Percentiles rank a stretch among this genome's conserved stretches.
phyloP scores from a whole-genome alignment of 306 rosid species.

The Myrica gale region DNA sequence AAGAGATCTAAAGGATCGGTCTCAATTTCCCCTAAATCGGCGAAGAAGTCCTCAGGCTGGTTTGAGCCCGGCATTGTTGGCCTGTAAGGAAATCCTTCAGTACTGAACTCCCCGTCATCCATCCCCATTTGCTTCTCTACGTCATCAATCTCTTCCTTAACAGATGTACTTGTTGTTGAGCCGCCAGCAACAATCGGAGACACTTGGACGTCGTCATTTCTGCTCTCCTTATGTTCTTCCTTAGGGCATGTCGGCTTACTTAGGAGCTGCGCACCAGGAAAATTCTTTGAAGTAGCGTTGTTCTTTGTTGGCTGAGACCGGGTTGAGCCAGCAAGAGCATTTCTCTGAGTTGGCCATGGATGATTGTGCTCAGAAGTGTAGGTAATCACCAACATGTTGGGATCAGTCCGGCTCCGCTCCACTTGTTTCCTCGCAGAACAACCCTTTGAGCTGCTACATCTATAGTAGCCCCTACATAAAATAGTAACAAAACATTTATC shows the following conservation, averaged over 20 bases:
- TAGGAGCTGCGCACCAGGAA: slow-evolving; percentile 18
- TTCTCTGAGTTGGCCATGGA: slow-evolving; percentile 97
- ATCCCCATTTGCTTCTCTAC: slow-evolving; percentile 44
- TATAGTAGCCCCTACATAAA: slow-evolving; percentile 69
- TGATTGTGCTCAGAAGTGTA: slow-evolving; percentile 97
- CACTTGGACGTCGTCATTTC: slow-evolving; percentile 32
- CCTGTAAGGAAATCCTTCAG: slow-evolving; percentile 43
- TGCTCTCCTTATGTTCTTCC: slow-evolving; percentile 41
- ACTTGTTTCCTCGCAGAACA: slow-evolving; percentile 93
- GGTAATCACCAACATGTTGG: slow-evolving; percentile 91
- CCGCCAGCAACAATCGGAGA: slow-evolving; percentile 30
- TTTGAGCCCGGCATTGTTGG: slow-evolving; percentile 39
- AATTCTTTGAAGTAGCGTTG: slow-evolving; percentile 27
- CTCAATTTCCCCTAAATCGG: slow-evolving; percentile 69
- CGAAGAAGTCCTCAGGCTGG: slow-evolving; percentile 54
- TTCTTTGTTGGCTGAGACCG: slow-evolving; percentile 61
- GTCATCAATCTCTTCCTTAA: slow-evolving; percentile 59
- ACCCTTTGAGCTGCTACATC: slow-evolving; percentile 97
- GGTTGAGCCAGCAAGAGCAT: slow-evolving; percentile 86
- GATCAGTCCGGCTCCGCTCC: slow-evolving; percentile 84
- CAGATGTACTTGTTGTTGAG: slow-evolving; percentile 31
- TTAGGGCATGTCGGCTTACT: slow-evolving; percentile 38
- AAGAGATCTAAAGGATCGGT: slow-evolving; percentile 58
- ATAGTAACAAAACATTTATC: not conserved
- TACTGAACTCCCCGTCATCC: slow-evolving; percentile 49